Evolutionary conservation across 352 stramenopile species (phyloP).

Genomic region (Phytophthora tentaculata): DNA sequence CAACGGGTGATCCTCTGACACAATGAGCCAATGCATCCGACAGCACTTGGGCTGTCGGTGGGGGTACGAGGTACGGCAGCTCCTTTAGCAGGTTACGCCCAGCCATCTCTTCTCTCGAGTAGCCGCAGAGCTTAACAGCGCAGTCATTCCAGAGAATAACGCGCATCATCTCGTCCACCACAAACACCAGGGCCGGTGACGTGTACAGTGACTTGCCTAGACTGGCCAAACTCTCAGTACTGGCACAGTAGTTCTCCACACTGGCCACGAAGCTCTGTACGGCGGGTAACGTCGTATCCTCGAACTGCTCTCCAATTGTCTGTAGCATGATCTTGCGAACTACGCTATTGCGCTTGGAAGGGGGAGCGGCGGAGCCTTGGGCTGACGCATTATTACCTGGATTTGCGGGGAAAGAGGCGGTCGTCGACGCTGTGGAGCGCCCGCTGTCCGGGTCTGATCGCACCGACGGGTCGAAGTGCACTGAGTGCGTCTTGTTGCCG

Average conservation of each 20-base stretch:
- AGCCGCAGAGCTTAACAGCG: constrained; percentile 76
- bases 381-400: constrained; percentile 1
- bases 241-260: constrained; percentile 79
- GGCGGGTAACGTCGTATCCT: constrained; percentile 68
- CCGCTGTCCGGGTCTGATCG: constrained; percentile 58
- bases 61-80: constrained; percentile 71
- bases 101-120: constrained; percentile 81
- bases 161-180: constrained; percentile 84
- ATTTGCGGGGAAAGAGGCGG: constrained; percentile 1
- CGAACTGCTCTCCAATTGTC: constrained; percentile 77
- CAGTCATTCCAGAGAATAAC: constrained; percentile 89
- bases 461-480: constrained; percentile 78
- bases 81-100: constrained; percentile 76
- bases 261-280: constrained; percentile 78
- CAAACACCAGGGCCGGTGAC: constrained; percentile 77
- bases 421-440: constrained; percentile 33
- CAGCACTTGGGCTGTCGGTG: constrained; percentile 56
- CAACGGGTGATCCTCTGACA: constrained; percentile 55
- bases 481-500: constrained; percentile 61
- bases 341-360: constrained; percentile 46
- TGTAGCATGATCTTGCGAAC: constrained; percentile 81
- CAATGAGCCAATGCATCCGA: constrained; percentile 68
- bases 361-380: background rate
- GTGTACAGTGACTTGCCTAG: constrained; percentile 87
- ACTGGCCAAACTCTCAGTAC: constrained; percentile 78